Evolutionary conservation across 352 stramenopile genomes (phyloP), one percentile per base, ranked within the genome.

Genomic region (Phytophthora aleatoria): DNA sequence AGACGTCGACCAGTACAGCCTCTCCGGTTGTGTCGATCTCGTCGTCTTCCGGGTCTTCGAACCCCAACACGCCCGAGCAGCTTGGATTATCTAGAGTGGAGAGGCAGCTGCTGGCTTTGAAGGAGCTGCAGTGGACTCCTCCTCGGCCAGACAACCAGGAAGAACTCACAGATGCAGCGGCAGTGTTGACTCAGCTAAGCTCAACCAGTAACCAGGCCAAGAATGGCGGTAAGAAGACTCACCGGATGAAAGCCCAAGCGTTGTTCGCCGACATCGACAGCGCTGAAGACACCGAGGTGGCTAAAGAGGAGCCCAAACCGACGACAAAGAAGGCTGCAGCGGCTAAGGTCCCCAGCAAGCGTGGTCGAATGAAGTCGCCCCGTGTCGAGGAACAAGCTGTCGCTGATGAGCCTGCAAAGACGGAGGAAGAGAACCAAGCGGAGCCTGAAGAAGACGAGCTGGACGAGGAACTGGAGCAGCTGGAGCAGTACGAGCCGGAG

Each of bases 1-100:
- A 64, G 26, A n/a, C 68, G 7, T 67, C 59, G 3, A 52, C 59
- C 11, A 75, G 62, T 11, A 73, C 83, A 0, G 73, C 79, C 8
- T 92, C 83, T 31, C 83, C 83, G 0, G 83, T 92, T 8, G 83
- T 92, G 30, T 92, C 83, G 0, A 81, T 90, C 49, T 90, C 83
- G 13, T 90, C 83, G 1, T 90, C 73, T 0, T 91, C 81, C 0
- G 75, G 67, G 2, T 88, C 79, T 8, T 90, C 79, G 27, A 85
- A 88, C 44, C 81, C 83, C 4, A 88, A 90, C 49, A 90, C 81
- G 1, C 83, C 83, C 0, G 79, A 89, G 47, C 76, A 83, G 5
- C 57, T 56, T 5, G 58, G 52, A 10, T 48, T 84, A 15, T 80
- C 74, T 12, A 50, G 61, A 50, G 64, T 63, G n/a, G 74, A 79